Percentiles rank a stretch among this genome's conserved stretches.
phyloP scores from a whole-genome alignment of 176 grass and related monocot genomes.

The Aegilops umbellulata region DNA sequence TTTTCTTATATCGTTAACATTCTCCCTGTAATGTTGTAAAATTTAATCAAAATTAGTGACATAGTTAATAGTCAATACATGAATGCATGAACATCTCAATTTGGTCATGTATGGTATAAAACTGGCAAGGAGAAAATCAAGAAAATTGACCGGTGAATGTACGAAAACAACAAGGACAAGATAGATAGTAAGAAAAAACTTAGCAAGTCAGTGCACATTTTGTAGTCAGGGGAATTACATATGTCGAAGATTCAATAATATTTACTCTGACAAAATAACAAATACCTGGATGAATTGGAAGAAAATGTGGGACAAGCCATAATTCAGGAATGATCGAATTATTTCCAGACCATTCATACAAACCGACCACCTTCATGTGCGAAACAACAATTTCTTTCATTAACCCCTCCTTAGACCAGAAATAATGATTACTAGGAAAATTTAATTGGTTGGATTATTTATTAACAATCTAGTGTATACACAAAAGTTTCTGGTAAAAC shows the following conservation, averaged over 20 bases:
- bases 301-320: conserved; percentile 53
- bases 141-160: not conserved
- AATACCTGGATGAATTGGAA: conserved; percentile 62
- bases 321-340: conserved; percentile 54
- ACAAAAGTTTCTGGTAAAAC: not conserved
- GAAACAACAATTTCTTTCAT: not conserved
- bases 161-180: not conserved
- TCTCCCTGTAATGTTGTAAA: not conserved
- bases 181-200: not conserved
- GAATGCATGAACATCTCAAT: not conserved
- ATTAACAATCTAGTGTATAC: not conserved
- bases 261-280: not conserved
- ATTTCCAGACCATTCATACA: conserved; percentile 61
- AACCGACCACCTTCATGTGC: conserved; percentile 38
- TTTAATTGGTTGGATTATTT: no score
- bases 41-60: not conserved
- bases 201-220: not conserved
- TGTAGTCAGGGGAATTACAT: not conserved
- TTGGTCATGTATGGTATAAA: not conserved
- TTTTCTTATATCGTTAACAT: not conserved
- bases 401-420: not conserved
- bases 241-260: not conserved
- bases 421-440: not conserved
- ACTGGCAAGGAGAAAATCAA: not conserved
- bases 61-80: not conserved